A percentile compares a stretch with the other conserved stretches of the same genome.
phyloP scores from a whole-genome alignment of 768 basidiomycete species.

The Leccinum subgranulosum region DNA sequence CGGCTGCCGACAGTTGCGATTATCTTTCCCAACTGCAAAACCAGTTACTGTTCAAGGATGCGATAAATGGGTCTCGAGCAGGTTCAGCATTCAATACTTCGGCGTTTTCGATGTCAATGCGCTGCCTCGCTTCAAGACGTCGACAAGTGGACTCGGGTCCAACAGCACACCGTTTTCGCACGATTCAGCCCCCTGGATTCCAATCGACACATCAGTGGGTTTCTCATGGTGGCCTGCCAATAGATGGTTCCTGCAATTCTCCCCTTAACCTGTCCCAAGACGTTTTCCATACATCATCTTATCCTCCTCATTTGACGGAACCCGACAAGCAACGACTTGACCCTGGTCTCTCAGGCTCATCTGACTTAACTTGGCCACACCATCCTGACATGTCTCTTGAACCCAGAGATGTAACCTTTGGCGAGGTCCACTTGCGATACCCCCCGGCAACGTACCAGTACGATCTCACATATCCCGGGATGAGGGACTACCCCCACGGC shows the following conservation, averaged over 20 bases:
- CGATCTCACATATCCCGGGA: slow-evolving; percentile 5
- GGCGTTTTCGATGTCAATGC: slow-evolving; percentile 29
- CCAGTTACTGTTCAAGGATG: slow-evolving; percentile 12
- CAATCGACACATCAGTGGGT: slow-evolving; percentile 15
- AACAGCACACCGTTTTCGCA: slow-evolving; percentile 6
- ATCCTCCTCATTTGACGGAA: slow-evolving; percentile 24
- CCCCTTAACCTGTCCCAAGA: slow-evolving; percentile 29
- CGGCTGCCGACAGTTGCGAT: slow-evolving; percentile 1
- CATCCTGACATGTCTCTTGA: slow-evolving; percentile 5
- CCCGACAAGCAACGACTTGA: slow-evolving; percentile 12
- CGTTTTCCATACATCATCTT: slow-evolving; percentile 23
- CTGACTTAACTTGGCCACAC: slow-evolving; percentile 21
- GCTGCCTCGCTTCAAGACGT: slow-evolving; percentile 31
- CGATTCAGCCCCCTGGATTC: slow-evolving; percentile 11
- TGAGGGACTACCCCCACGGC: not conserved
- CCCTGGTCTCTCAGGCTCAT: not conserved
- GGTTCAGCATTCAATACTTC: slow-evolving; percentile 12
- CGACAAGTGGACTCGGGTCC: slow-evolving; percentile 21
- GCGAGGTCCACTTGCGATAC: slow-evolving; percentile 11
- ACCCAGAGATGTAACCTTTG: slow-evolving; percentile 3
- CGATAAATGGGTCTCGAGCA: slow-evolving; percentile 7
- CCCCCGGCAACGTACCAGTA: slow-evolving; percentile 5
- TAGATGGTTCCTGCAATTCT: slow-evolving; percentile 5
- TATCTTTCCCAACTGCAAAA: slow-evolving; percentile 16
- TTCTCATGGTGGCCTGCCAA: slow-evolving; percentile 8